Base-by-base conservation (phyloP, 768 basidiomycete species). In the Suillus subaureus region DNA sequence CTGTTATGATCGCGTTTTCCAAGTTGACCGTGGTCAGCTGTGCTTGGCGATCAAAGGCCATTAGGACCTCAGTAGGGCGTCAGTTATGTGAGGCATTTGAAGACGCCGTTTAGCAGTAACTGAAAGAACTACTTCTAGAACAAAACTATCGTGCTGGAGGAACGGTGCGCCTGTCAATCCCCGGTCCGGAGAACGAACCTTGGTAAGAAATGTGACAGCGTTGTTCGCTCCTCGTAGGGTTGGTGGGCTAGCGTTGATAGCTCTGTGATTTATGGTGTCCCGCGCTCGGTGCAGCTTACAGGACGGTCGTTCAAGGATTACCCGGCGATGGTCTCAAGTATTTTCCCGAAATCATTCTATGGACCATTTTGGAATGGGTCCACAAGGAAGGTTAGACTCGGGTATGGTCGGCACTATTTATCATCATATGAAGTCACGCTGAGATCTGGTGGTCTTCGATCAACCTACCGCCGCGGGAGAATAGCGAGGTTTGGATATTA, bases 391-490 rank as follows among this genome's bases (percentile, higher is more conserved):
- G 62, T 65, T 65, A 51, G 61, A 39, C 21, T 37, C 64, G 60
- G 61, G 28, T n/a, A 8, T 11, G 57, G 60, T 28, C 64, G 62
- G 58, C 18, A 18, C 21, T 21, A 63, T 51, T n/a, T 49, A n/a
- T 21, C 52, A 40, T 35, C 6, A 65, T 62, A 42, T 61, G 70
- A 74, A 74, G 45, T 65, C 51, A 67, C 47, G 42, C 54, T 68
- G 67, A 45, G 64, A 39, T 68, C 66, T 68, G 69, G 26, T 28
- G 37, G 11, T 73, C 73, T 75, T 78, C 70, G 75, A 76, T 75
- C 64, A 68, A 68, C 75, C 70, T 76, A 69, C 43, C 56, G 65
- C 74, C 76, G 76, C 75, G 76, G 75, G 73, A 74, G 58, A 64
- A 66, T 18, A 35, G 57, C 43, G 63, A 67, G 40, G 47, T 43